phyloP scores from a whole-genome alignment of 345 rosid species.

The Barbarea vulgaris region DNA sequence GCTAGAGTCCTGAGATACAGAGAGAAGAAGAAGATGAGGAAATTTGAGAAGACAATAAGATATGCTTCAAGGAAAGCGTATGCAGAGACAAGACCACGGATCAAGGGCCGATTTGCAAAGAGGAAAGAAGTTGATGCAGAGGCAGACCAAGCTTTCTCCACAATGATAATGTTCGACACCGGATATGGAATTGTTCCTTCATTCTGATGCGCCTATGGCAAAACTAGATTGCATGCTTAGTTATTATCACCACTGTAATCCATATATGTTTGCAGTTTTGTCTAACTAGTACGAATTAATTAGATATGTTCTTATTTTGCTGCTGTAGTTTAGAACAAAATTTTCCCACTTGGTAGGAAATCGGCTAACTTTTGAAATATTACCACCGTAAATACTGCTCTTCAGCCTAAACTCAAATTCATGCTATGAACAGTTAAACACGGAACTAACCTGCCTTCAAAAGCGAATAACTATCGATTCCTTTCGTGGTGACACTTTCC shows the following conservation, averaged over 20 bases:
- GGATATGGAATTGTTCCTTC: conserved; percentile 81
- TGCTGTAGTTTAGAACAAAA: neutral
- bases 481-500: conserved; percentile 7
- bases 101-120: conserved; percentile 96
- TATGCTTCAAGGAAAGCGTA: conserved; percentile 97
- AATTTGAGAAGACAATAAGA: conserved; percentile 91
- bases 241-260: neutral
- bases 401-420: neutral
- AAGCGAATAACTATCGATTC: neutral
- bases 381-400: neutral
- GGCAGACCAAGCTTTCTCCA: conserved; percentile 63
- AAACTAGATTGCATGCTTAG: conserved; percentile 24
- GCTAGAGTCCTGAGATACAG: conserved; percentile 92
- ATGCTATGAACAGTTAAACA: conserved; percentile 22
- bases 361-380: neutral
- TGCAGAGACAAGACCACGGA: conserved; percentile 86
- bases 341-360: neutral
- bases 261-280: conserved; percentile 26
- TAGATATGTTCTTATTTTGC: conserved; percentile 1
- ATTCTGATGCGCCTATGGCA: conserved; percentile 40
- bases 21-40: conserved; percentile 90
- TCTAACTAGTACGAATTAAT: conserved; percentile 3
- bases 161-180: conserved; percentile 50
- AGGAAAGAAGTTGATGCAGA: conserved; percentile 65
- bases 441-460: conserved; percentile 11